These are phyloP conservation scores for Spiraea crenata DNA, from an alignment of 331 rosid species.

Conservation along the genomic window DNA sequence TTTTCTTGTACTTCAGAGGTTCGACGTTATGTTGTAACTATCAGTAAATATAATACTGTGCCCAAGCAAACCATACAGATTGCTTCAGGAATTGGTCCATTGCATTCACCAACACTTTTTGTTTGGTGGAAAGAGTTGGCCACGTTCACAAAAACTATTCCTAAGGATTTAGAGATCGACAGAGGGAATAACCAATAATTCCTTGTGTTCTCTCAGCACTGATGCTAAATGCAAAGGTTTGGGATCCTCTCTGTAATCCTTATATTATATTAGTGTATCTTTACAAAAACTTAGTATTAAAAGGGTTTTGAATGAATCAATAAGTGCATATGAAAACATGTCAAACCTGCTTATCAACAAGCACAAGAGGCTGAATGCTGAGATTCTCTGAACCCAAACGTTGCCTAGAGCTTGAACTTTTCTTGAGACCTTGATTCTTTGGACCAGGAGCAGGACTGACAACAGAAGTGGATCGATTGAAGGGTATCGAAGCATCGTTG, in stretches of 20 bases:
- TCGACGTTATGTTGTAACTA: too few relatives aligned
- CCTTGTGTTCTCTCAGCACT: neutral
- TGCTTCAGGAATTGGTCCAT: neutral
- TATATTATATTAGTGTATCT: neutral
- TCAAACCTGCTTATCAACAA: constrained; percentile 59
- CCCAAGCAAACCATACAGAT: neutral
- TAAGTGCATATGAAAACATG: neutral
- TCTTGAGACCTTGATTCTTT: constrained; percentile 38
- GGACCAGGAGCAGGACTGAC: constrained; percentile 52
- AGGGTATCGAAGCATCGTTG: constrained; percentile 15
- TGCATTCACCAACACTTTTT: neutral
- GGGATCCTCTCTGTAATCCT: neutral
- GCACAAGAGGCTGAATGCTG: constrained; percentile 70
- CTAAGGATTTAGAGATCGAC: neutral
- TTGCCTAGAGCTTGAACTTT: constrained; percentile 76
- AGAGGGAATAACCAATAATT: neutral
- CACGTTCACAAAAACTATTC: neutral
- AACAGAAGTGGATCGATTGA: constrained; percentile 77
- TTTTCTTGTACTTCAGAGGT: too few relatives aligned
- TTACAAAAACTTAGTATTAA: too few relatives aligned
- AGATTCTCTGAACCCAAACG: constrained; percentile 66
- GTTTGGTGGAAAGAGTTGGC: too few relatives aligned
- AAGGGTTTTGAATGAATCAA: neutral
- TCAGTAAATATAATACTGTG: too few relatives aligned
- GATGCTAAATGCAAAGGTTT: too few relatives aligned